Conservation (phyloP, 208 protist species). For the Naegleria fowleri region DNA sequence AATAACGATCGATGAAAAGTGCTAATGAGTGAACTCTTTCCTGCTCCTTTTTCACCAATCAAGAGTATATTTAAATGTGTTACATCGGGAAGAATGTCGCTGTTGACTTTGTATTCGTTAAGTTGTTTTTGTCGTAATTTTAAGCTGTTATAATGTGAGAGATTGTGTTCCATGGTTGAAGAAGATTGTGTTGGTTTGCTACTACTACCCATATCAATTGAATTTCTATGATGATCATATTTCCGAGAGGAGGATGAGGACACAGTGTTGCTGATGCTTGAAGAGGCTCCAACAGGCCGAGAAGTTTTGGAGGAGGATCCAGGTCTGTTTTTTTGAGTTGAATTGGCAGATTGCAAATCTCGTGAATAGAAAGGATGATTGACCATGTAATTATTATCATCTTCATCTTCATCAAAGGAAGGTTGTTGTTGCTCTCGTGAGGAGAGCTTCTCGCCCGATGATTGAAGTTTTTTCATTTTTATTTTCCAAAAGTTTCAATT, state of each 20-base stretch:
- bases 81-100: background rate
- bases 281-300: too few relatives aligned
- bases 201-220: too few relatives aligned
- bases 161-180: too few relatives aligned
- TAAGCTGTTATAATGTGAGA: background rate
- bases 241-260: too few relatives aligned
- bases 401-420: background rate
- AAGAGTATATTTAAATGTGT: conserved; percentile 25
- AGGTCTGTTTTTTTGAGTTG: too few relatives aligned
- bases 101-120: background rate
- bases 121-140: background rate
- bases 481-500: background rate
- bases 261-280: too few relatives aligned
- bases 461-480: background rate
- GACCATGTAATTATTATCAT: background rate
- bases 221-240: too few relatives aligned
- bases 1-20: conserved; percentile 1
- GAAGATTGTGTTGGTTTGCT: too few relatives aligned
- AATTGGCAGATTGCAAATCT: background rate
- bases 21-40: background rate
- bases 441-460: background rate
- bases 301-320: too few relatives aligned
- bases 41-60: conserved; percentile 21
- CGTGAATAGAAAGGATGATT: background rate
- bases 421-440: background rate